Base-by-base conservation (phyloP, 495 filamentous ascomycete species). In the Neurospora intermedia region DNA sequence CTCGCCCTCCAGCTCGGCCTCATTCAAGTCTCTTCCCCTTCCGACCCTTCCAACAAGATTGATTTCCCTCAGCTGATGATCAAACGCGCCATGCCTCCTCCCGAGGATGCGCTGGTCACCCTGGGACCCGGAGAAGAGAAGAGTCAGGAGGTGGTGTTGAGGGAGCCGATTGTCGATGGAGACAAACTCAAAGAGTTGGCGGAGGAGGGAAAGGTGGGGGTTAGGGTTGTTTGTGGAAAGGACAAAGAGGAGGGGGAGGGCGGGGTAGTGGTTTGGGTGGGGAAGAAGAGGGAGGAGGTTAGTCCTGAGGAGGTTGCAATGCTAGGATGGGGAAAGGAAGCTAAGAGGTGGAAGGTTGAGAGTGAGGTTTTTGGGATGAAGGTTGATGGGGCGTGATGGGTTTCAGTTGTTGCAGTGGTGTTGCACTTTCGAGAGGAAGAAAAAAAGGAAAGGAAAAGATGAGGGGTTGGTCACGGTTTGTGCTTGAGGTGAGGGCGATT, bases 1-100 rank as follows among this genome's bases (percentile, higher is more conserved):
- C 72, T 80, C 39, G 87, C 86, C 11, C 78, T 83, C 35, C 75
- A 83, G 27, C 77, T 87, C 11, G 85, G 86, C 39, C 77, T 88
- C 16, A 80, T 88, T 69, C 77, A 82, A 11, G 77, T 87, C 40
- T 76, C 77, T 41, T 83, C 84, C 66, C 78, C 76, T 11, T 31
- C 54, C 54, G 16, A 35, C 27, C 72, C 39, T 75, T 82, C 40
- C 59, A 73, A 39, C 71, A 79, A 35, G 20, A 42, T 89, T 10
- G 59, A 81, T 1, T 70, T 85, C 27, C 80, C 80, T 45, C 83
- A 72, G 27, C 81, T 88, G 69, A 82, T 85, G 77, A 76, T 87
- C 59, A 79, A 80, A 42, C 83, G 87, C 23, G 78, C 79, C 31
- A 80, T 85, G 70, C 86, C 86, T 2, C 81, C 85, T 2, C 78